Percentiles rank a stretch among this genome's conserved stretches.
phyloP scores from a whole-genome alignment of 495 filamentous ascomycete genomes.

The Saxophila tyrrhenica region DNA sequence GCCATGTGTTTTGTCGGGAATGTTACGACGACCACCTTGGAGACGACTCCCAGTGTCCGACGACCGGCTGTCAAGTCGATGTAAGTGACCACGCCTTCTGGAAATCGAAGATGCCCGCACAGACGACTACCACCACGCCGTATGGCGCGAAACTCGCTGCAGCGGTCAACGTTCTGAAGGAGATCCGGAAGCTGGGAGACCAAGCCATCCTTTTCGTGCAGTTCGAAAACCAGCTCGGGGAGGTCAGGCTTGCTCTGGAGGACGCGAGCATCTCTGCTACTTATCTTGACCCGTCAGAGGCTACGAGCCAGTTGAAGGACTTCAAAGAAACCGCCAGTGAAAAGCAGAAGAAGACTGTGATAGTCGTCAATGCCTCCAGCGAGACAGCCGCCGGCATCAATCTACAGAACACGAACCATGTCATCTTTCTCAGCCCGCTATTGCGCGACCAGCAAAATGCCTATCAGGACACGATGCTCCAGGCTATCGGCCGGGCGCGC shows the following conservation, averaged over 20 bases:
- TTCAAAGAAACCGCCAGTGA: conserved; percentile 31
- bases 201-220: conserved; percentile 34
- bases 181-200: conserved; percentile 19
- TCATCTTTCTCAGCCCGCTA: conserved; percentile 60
- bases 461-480: conserved; percentile 51
- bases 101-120: conserved; percentile 11
- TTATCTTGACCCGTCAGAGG: background rate
- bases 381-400: conserved; percentile 63
- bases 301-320: conserved; percentile 12
- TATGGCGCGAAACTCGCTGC: conserved; percentile 24
- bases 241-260: conserved; percentile 27
- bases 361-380: conserved; percentile 55
- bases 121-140: conserved; percentile 4
- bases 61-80: conserved; percentile 26
- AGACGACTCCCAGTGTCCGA: conserved; percentile 22
- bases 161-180: conserved; percentile 19
- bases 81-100: conserved; percentile 15
- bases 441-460: conserved; percentile 42
- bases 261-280: conserved; percentile 27
- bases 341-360: conserved; percentile 34
- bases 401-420: conserved; percentile 61
- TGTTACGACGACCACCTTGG: conserved; percentile 24
- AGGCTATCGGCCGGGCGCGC: conserved; percentile 58
- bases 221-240: conserved; percentile 19
- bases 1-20: conserved; percentile 37